A percentile compares a stretch with the other conserved stretches of the same genome.
These are phyloP conservation scores for Xerocomus brunneocitrinus DNA, from an alignment of 768 basidiomycete species.

Conservation along the genomic window DNA sequence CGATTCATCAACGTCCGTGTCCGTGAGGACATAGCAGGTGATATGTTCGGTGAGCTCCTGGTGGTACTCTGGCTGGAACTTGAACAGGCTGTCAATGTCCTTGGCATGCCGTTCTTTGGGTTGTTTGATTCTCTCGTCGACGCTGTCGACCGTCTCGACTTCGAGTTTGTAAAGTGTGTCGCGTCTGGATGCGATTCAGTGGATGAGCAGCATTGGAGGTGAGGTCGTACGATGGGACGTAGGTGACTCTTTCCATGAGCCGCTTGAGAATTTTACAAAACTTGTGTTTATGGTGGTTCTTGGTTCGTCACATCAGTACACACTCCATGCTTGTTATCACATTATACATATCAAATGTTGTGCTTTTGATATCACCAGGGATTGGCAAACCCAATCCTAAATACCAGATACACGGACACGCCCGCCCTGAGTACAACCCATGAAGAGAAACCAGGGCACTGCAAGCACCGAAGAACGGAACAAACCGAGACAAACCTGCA, in stretches of 20 bases:
- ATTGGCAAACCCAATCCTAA: no score
- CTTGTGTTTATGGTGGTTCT: no score
- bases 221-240: constrained; percentile 37
- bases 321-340: no score
- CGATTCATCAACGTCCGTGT: constrained; percentile 26
- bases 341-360: no score
- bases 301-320: no score
- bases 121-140: constrained; percentile 27
- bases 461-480: neutral
- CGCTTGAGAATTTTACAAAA: no score
- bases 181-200: constrained; percentile 7
- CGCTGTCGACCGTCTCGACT: constrained; percentile 23
- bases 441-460: no score
- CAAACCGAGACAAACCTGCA: neutral
- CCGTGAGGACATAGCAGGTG: constrained; percentile 20
- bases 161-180: constrained; percentile 22
- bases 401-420: no score
- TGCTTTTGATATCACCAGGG: no score
- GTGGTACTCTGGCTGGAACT: constrained; percentile 29
- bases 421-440: no score
- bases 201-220: neutral
- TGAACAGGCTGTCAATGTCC: constrained; percentile 29
- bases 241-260: constrained; percentile 2
- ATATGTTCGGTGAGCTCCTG: constrained; percentile 32
- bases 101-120: constrained; percentile 27